Evolutionary conservation across 331 rosid genomes (phyloP), one percentile per base, ranked within the genome.

Genomic region (Pyracantha coccinea): DNA sequence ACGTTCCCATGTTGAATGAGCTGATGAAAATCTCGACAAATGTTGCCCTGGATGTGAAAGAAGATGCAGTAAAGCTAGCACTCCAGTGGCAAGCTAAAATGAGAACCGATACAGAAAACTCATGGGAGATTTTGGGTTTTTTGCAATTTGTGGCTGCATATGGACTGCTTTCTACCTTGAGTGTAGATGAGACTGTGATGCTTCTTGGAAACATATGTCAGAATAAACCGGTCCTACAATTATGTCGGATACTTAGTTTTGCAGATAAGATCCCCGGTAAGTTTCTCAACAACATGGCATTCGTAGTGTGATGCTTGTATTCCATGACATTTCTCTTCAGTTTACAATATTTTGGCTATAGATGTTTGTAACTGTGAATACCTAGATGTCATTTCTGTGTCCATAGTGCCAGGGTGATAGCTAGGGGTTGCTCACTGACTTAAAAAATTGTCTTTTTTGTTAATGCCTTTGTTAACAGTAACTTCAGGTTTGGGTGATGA

Each of bases 121-220:
- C 85, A 53, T 55, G 66, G 81, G 88, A 71, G 83, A 77, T 75
- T 76, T 78, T 91, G 67, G 82, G 74, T 41, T 88, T 89, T 78
- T 77, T 91, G 67, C 84, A 76, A 57, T 78, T 91, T 65, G 24
- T 89, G 66, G 81, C 73, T 25, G 16, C 83, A 28, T 89, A 83
- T 66, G 86, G 84, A 61, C 78, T 91, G 70, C 41, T 52, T 72
- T 72, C 84, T 75, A 61, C 70, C 15, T 78, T 86, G 62, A 19
- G 76, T 23, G 76, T 64, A 67, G 83, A 75, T 63, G 89, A 83
- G 54, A 75, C 79, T 73, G 73, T 86, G 31, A 77, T 78, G 86
- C 84, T 83, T 54, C 77, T 87, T 52, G 88, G 87, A 79, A 52
- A 63, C 1, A 77, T 76, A 76, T 81, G 74, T 68, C 84, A 74